Evolutionary conservation across 257 asterid species (phyloP).

Genomic region (Ajuga chamaepitys): DNA sequence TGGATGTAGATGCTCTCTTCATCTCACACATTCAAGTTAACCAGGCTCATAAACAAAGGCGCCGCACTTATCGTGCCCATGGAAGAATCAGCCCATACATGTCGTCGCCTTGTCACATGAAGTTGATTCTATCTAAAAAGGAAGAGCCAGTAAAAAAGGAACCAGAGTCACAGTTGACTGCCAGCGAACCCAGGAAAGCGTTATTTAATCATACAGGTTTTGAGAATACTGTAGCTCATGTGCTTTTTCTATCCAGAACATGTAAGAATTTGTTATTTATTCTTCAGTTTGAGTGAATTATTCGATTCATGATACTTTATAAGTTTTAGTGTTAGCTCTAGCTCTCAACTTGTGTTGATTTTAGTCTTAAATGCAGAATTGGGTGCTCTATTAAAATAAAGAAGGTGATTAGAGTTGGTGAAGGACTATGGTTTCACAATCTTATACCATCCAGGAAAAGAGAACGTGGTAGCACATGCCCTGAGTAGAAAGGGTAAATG

Average conservation of each 20-base stretch:
- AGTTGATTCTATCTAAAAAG: constrained; percentile 58
- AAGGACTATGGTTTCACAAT: too few species aligned
- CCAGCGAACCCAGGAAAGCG: constrained; percentile 49
- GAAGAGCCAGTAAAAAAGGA: constrained; percentile 80
- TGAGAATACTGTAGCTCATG: background rate
- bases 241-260: background rate
- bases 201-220: constrained; percentile 16
- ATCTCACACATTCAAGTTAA: constrained; percentile 88
- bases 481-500: too few species aligned
- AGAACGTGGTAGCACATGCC: too few species aligned
- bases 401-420: too few species aligned
- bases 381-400: too few species aligned
- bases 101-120: constrained; percentile 92
- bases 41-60: constrained; percentile 85
- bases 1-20: constrained; percentile 87
- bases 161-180: constrained; percentile 56
- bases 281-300: background rate
- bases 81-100: constrained; percentile 83
- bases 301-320: constrained; percentile 6
- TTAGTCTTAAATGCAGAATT: too few species aligned
- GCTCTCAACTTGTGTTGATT: too few species aligned
- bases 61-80: constrained; percentile 81
- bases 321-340: too few species aligned
- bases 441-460: too few species aligned
- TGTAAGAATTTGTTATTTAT: background rate